Evolutionary conservation across 1,139 yeast species (phyloP).

Genomic region (Suhomyces kunorum): DNA sequence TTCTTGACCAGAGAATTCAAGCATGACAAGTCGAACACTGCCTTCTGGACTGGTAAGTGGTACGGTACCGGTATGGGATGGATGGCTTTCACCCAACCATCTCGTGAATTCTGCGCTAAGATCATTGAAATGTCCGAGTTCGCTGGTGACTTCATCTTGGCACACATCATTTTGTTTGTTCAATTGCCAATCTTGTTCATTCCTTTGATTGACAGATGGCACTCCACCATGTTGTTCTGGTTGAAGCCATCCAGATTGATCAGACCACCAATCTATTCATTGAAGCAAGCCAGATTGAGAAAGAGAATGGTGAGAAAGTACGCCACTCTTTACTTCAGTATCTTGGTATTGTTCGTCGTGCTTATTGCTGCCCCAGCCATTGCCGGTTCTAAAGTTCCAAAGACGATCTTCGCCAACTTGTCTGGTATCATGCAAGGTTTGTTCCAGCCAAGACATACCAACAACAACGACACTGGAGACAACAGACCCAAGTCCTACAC

Average conservation of each 20-base stretch:
- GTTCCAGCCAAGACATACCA: conserved; percentile 83
- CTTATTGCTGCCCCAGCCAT: conserved; percentile 92
- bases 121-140: conserved; percentile 92
- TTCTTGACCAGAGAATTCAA: conserved; percentile 95
- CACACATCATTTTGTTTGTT: conserved; percentile 82
- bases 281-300: conserved; percentile 96
- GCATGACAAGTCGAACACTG: conserved; percentile 94
- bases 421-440: conserved; percentile 62
- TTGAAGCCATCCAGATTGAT: conserved; percentile 96
- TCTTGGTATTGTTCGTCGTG: conserved; percentile 69
- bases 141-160: conserved; percentile 94
- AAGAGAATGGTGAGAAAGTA: conserved; percentile 98
- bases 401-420: conserved; percentile 27
- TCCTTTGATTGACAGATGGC: conserved; percentile 96
- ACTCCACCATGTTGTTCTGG: conserved; percentile 98
- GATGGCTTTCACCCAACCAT: conserved; percentile 95
- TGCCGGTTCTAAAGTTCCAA: conserved; percentile 48
- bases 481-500: conserved; percentile 49
- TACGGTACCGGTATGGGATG: conserved; percentile 92
- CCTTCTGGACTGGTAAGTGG: conserved; percentile 99
- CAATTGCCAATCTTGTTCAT: conserved; percentile 85
- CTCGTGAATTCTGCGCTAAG: conserved; percentile 95
- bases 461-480: conserved; percentile 81
- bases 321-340: conserved; percentile 73
- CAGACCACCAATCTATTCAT: conserved; percentile 97